phyloP scores from a whole-genome alignment of 495 filamentous ascomycete genomes.

The Talaromyces thailandensis region DNA sequence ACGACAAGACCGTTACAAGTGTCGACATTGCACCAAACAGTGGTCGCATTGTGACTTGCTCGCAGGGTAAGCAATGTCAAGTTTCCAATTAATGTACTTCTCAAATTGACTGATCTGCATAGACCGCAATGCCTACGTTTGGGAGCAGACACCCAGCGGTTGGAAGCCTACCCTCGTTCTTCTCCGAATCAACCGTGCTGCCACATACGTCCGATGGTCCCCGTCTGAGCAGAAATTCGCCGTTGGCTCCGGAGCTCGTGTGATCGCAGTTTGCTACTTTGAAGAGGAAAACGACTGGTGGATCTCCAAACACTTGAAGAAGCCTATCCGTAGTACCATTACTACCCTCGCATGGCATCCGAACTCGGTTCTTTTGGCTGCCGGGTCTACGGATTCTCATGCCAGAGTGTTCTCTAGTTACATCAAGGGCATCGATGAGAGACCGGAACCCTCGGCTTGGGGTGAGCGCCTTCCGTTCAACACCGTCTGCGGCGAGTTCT shows the following conservation, averaged over 20 bases:
- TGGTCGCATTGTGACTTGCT: constrained; percentile 93
- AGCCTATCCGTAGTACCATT: constrained; percentile 92
- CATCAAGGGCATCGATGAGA: constrained; percentile 85
- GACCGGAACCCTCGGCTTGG: constrained; percentile 86
- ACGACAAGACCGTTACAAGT: constrained; percentile 93
- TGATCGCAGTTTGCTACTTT: constrained; percentile 98
- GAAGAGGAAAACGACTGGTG: constrained; percentile 99
- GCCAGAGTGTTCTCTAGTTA: constrained; percentile 91
- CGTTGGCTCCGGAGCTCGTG: constrained; percentile 87
- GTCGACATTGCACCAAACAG: constrained; percentile 89
- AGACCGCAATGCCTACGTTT: constrained; percentile 98
- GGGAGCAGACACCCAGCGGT: constrained; percentile 81
- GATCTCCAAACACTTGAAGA: constrained; percentile 98
- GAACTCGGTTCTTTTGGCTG: constrained; percentile 88
- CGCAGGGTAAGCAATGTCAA: constrained; percentile 56
- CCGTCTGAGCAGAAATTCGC: constrained; percentile 96
- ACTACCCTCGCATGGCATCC: constrained; percentile 94
- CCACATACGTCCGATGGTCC: constrained; percentile 95
- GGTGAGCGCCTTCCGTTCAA: constrained; percentile 94
- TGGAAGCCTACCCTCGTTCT: constrained; percentile 98
- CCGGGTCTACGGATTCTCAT: constrained; percentile 95
- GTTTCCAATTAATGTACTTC: neutral
- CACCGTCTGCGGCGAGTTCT: constrained; percentile 91
- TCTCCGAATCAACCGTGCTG: constrained; percentile 92
- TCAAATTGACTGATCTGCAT: constrained; percentile 10